These are phyloP conservation scores for Penicillium sp. DNA, from an alignment of 2,329 filamentous ascomycete species.

Conservation along the genomic window DNA sequence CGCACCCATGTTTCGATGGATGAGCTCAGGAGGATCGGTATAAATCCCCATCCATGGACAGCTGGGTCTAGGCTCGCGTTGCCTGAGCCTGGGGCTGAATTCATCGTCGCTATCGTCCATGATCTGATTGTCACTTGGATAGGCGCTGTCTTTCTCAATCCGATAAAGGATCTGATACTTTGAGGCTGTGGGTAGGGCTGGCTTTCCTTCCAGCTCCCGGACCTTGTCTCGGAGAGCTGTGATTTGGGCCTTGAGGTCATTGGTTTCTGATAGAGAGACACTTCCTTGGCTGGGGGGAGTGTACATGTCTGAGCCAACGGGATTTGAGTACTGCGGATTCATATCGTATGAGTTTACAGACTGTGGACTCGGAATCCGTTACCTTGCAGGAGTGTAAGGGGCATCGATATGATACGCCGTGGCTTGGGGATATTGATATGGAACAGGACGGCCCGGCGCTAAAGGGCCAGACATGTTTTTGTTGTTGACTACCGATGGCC, in stretches of 20 bases:
- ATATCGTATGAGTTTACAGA: neutral
- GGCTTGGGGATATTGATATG: neutral
- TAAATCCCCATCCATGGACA: conserved; percentile 4
- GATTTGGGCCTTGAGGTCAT: conserved; percentile 1
- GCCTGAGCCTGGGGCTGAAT: neutral
- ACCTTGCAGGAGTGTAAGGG: neutral
- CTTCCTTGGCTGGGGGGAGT: neutral
- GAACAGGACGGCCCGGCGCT: neutral
- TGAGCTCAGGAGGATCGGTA: conserved; percentile 1
- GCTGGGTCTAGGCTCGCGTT: neutral
- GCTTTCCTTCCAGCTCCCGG: neutral
- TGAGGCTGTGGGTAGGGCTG: neutral
- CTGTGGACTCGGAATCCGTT: neutral
- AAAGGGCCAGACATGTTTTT: neutral
- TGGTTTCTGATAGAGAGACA: neutral
- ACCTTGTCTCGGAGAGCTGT: neutral
- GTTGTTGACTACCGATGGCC: neutral
- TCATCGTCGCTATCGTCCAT: neutral
- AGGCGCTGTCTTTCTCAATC: neutral
- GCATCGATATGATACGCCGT: no score
- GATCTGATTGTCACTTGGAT: neutral
- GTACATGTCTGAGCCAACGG: neutral
- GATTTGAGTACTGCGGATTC: neutral
- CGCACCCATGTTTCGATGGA: neutral
- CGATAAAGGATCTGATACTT: conserved; percentile 5